Conservation (phyloP, 202 grass and related monocot genomes). For the Panicum virgatum region DNA sequence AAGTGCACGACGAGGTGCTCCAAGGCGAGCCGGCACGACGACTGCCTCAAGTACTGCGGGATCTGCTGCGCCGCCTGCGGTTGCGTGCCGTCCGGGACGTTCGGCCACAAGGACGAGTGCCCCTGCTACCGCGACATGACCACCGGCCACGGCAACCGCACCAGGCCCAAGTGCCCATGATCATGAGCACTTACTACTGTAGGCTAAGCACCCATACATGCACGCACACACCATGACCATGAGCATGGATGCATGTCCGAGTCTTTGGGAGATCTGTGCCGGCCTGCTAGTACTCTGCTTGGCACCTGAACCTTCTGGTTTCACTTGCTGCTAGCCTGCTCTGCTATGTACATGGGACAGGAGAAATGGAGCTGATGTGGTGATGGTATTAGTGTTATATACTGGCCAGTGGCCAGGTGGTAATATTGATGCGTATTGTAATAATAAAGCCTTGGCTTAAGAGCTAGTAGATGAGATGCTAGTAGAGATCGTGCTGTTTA, state of each 20-base stretch:
- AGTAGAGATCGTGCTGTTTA: neutral
- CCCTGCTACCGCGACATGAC: conserved; percentile 96
- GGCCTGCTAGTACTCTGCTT: neutral
- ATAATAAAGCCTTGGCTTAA: conserved; percentile 7
- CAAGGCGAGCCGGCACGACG: conserved; percentile 74
- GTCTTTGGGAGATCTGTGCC: neutral
- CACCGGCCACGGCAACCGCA: conserved; percentile 57
- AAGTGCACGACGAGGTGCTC: conserved; percentile 90
- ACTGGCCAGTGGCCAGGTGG: neutral
- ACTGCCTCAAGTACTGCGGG: conserved; percentile 92
- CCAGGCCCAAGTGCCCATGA: conserved; percentile 90
- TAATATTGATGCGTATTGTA: neutral
- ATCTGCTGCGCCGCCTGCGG: conserved; percentile 77
- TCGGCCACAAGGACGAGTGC: conserved; percentile 91
- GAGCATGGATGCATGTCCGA: neutral
- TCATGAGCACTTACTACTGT: no score
- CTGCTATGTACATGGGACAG: neutral
- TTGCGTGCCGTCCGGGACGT: conserved; percentile 84
- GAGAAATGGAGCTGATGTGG: conserved; percentile 3
- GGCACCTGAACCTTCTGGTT: neutral
- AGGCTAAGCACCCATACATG: neutral
- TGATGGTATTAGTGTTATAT: neutral
- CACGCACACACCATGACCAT: neutral
- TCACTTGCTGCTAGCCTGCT: neutral
- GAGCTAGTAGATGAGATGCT: neutral